Percentiles rank a stretch among this genome's conserved stretches.
These are phyloP conservation scores for Neurospora sublineolata DNA, from an alignment of 495 filamentous ascomycete species.

Conservation along the genomic window DNA sequence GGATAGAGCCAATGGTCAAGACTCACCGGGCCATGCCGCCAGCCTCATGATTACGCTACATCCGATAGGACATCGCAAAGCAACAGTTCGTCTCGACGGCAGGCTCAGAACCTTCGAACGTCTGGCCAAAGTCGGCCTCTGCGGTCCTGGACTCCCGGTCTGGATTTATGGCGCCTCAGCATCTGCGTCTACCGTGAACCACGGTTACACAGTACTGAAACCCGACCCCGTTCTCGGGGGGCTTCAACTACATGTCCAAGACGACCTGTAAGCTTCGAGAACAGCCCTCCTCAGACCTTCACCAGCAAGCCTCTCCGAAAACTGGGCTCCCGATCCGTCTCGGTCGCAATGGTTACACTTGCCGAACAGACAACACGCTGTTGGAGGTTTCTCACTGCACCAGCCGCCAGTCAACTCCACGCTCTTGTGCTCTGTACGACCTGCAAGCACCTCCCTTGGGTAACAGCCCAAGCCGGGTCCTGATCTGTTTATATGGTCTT, in stretches of 20 bases:
- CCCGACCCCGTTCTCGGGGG: neutral
- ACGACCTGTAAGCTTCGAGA: neutral
- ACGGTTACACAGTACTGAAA: neutral
- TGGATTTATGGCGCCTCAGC: neutral
- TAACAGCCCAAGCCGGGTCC: neutral
- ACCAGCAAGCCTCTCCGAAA: neutral
- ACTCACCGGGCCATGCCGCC: slow-evolving; percentile 19
- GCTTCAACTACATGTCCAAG: neutral
- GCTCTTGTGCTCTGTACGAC: neutral
- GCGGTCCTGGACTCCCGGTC: neutral
- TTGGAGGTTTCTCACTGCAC: neutral
- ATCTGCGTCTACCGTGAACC: neutral
- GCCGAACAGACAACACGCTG: neutral
- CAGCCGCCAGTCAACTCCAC: neutral
- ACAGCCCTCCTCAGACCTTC: neutral
- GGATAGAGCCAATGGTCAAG: slow-evolving; percentile 9
- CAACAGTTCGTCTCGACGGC: neutral
- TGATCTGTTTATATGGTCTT: neutral
- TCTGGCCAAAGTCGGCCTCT: neutral
- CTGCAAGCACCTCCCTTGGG: neutral
- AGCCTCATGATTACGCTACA: slow-evolving; percentile 21
- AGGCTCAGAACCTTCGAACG: neutral
- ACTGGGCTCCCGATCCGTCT: neutral
- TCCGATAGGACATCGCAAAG: slow-evolving; percentile 17
- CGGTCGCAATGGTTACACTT: neutral